phyloP scores from a whole-genome alignment of 2,329 filamentous ascomycete genomes.

The Aspergillus piperis region DNA sequence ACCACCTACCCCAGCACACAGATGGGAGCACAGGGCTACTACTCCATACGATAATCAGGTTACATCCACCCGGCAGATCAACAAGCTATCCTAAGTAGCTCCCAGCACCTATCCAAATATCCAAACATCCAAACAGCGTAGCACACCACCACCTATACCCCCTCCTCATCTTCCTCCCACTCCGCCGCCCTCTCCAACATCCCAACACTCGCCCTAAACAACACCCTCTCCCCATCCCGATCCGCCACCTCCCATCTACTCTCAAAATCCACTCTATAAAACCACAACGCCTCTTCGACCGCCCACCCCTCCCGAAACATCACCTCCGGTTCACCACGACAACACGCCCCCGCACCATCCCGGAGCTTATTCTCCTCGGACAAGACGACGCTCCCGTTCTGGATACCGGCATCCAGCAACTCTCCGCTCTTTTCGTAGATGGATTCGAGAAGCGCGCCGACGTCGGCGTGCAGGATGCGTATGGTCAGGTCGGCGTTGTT shows the following conservation, averaged over 20 bases:
- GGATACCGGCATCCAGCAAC: background rate
- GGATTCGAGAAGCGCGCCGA: slow-evolving; percentile 17
- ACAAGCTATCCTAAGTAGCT: too few relatives aligned
- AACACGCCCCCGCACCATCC: slow-evolving; percentile 20
- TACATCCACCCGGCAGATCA: too few relatives aligned
- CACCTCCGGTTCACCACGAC: slow-evolving; percentile 21
- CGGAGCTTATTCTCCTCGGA: background rate
- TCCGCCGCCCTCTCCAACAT: background rate
- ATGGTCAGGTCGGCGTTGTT: slow-evolving; percentile 21
- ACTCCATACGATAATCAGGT: too few relatives aligned
- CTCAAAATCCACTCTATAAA: slow-evolving; percentile 19
- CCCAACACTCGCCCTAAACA: too few relatives aligned
- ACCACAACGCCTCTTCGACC: slow-evolving; percentile 18
- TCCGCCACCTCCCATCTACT: slow-evolving; percentile 18
- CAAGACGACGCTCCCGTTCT: slow-evolving; percentile 12
- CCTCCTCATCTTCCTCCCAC: background rate
- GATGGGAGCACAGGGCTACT: too few relatives aligned
- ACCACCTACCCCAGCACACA: too few relatives aligned
- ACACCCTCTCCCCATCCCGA: background rate
- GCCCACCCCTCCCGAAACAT: slow-evolving; percentile 18
- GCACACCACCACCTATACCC: background rate
- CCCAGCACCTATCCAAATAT: too few relatives aligned
- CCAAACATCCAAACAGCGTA: too few relatives aligned
- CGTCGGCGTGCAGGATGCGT: slow-evolving; percentile 18
- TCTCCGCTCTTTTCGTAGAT: slow-evolving; percentile 17